Evolutionary conservation across 306 rosid species (phyloP), one percentile per base, ranked within the genome.

Genomic region (Inga oerstediana): DNA sequence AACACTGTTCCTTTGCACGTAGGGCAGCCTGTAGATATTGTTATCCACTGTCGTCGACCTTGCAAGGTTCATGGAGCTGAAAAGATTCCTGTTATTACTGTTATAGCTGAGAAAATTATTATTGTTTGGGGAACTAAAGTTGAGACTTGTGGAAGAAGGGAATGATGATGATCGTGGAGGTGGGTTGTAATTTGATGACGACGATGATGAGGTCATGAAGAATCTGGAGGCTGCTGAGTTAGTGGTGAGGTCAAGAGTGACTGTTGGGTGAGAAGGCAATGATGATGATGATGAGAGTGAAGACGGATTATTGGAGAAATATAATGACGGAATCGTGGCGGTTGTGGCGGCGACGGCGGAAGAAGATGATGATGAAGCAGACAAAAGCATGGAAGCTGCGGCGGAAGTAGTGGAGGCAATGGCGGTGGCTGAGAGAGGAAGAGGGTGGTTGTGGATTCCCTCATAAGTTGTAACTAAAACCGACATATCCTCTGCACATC

Each of bases 331-430:
- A n/a, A n/a, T n/a, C n/a, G n/a, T n/a, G n/a, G 86, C 19, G 2
- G 89, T n/a, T n/a, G n/a, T n/a, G n/a, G n/a, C n/a, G n/a, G n/a
- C n/a, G n/a, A n/a, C 1, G 8, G 86, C 3, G 15, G 32, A 58
- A 8, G 89, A 89, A 68, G 84, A 83, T 16, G 94, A 88, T 14
- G 98, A 89, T 2, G 66, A 59, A 22, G 91, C 97, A 3, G 97
- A 91, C 59, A 93, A 30, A 5, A 94, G 93, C 94, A 94, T 91
- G 35, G 97, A 89, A 41, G 90, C 97, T 0, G 98, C 98, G 0
- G 97, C 98, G 0, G 98, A 93, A 78, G 97, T 94, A 39, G 97
- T 91, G 90, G 98, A 94, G 14, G 98, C 98, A 94, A 93, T 93
- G 32, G 92, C 92, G 1, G 94, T 94, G 52, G 98, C 97, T 24